These are phyloP conservation scores for Carex arenaria DNA, from an alignment of 202 grass and related monocot genomes.

Conservation along the genomic window DNA sequence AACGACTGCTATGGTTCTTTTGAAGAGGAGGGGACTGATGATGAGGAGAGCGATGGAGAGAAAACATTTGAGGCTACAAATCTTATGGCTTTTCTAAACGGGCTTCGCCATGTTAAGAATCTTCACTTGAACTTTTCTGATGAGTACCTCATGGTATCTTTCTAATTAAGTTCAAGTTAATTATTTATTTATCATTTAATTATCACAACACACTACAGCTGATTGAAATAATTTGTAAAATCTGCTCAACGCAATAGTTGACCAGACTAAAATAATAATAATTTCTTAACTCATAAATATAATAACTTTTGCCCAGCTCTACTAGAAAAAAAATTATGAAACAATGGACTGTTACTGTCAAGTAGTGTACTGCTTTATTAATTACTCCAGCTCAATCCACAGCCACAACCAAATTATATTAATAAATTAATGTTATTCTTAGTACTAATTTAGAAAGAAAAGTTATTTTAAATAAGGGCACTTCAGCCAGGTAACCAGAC, in stretches of 20 bases:
- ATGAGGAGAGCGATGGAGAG: not conserved
- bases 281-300: not conserved
- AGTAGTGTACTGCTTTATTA: too few relatives aligned
- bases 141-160: slow-evolving; percentile 11
- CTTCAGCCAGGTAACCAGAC: not conserved
- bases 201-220: not conserved
- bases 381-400: too few relatives aligned
- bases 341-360: not conserved
- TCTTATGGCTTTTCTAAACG: not conserved
- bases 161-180: not conserved
- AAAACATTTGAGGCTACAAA: slow-evolving; percentile 12
- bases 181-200: not conserved
- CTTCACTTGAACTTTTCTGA: not conserved
- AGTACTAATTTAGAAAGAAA: not conserved
- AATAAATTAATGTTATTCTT: not conserved
- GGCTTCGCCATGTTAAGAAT: not conserved
- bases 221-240: not conserved
- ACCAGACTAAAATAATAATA: not conserved
- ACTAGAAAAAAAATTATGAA: not conserved
- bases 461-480: not conserved
- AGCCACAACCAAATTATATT: not conserved
- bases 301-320: not conserved
- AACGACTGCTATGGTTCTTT: not conserved
- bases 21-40: not conserved
- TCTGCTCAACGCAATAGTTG: not conserved